These are phyloP conservation scores for Leptographium wingfieldii DNA, from an alignment of 2,329 filamentous ascomycete species.

Conservation along the genomic window DNA sequence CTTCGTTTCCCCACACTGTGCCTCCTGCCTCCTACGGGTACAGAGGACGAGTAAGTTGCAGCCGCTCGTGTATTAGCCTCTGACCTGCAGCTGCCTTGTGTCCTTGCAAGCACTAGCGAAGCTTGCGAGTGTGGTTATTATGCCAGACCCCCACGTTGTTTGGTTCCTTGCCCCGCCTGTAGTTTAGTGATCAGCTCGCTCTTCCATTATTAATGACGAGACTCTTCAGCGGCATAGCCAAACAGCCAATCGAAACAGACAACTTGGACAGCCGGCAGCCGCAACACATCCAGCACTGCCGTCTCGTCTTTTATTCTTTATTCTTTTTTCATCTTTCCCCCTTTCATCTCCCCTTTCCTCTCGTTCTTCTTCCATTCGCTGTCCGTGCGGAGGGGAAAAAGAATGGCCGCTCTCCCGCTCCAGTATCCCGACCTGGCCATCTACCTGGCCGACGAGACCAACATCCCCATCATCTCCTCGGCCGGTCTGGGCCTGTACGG, in stretches of 20 bases:
- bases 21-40: no score
- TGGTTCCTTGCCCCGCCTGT: not conserved
- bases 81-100: no score
- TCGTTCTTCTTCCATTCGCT: not conserved
- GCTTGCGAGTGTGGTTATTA: no score
- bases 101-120: no score
- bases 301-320: not conserved
- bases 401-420: slow-evolving; percentile 30
- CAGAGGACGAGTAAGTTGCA: no score
- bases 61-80: no score
- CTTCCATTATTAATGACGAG: not conserved
- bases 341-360: not conserved
- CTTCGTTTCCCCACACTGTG: no score
- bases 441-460: slow-evolving; percentile 43
- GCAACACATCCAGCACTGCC: not conserved
- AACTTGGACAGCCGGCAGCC: not conserved
- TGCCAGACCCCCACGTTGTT: not conserved
- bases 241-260: not conserved
- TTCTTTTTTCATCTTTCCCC: not conserved
- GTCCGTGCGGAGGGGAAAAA: not conserved
- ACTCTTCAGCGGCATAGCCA: not conserved
- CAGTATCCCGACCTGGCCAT: slow-evolving; percentile 39
- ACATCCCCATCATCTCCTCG: slow-evolving; percentile 46
- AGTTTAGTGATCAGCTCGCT: not conserved
- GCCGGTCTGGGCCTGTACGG: not conserved